These are phyloP conservation scores for Pochonia chlamydosporia DNA, from an alignment of 2,329 filamentous ascomycete genomes.

Conservation along the genomic window DNA sequence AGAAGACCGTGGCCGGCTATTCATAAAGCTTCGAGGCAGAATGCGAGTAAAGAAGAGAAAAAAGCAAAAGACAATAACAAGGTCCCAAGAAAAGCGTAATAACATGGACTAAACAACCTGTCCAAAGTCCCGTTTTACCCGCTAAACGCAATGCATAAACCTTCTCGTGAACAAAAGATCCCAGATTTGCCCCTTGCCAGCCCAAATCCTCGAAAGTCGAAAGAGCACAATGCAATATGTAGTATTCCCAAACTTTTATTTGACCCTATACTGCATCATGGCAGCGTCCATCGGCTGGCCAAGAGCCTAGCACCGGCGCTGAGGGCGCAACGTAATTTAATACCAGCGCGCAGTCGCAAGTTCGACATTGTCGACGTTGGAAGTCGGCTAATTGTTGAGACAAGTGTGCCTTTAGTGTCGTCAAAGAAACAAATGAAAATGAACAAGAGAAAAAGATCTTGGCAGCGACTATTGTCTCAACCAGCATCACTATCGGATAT, in stretches of 20 bases:
- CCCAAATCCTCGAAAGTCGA: slow-evolving; percentile 16
- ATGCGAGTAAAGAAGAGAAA: slow-evolving; percentile 7
- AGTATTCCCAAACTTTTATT: slow-evolving; percentile 21
- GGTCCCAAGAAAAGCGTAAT: slow-evolving; percentile 8
- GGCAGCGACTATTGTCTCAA: neutral
- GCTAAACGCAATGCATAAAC: slow-evolving; percentile 33
- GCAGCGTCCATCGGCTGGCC: neutral
- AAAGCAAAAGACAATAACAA: neutral
- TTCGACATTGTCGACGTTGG: neutral
- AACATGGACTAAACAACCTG: slow-evolving; percentile 9
- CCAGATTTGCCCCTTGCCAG: neutral
- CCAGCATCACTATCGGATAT: neutral
- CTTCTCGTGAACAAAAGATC: slow-evolving; percentile 20
- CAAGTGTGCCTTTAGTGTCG: neutral
- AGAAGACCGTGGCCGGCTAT: neutral
- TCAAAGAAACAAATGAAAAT: slow-evolving; percentile 4
- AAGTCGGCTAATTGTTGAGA: neutral
- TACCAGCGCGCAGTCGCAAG: neutral
- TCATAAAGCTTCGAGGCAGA: neutral
- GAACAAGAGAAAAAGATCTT: neutral
- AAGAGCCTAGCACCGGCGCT: slow-evolving; percentile 3
- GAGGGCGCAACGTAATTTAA: neutral
- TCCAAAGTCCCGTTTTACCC: slow-evolving; percentile 23
- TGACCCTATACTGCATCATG: slow-evolving; percentile 11
- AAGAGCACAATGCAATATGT: slow-evolving; percentile 22